These are phyloP conservation scores for Rhynchosporium secalis DNA, from an alignment of 2,329 filamentous ascomycete species.

Conservation along the genomic window DNA sequence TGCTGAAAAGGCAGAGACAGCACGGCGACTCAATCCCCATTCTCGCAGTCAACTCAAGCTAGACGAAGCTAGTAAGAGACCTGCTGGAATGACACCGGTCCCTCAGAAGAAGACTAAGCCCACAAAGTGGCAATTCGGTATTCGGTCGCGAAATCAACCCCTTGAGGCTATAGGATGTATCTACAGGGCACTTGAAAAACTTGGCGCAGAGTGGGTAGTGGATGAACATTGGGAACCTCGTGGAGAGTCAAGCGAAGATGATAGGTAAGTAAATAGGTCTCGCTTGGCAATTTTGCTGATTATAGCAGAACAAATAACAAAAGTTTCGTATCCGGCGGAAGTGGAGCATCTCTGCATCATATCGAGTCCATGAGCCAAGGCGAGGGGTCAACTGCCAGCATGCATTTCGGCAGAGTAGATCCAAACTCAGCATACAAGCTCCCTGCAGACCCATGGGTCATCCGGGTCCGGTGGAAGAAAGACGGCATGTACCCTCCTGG, in stretches of 20 bases:
- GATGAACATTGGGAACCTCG: slow-evolving; percentile 53
- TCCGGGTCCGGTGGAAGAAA: slow-evolving; percentile 85
- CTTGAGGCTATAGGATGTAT: slow-evolving; percentile 94
- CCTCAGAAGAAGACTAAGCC: slow-evolving; percentile 72
- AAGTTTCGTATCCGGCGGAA: slow-evolving; percentile 43
- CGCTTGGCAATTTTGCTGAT: slow-evolving; percentile 20
- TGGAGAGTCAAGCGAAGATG: slow-evolving; percentile 43
- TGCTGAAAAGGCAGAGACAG: slow-evolving; percentile 79
- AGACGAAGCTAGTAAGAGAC: slow-evolving; percentile 61
- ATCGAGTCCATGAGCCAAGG: slow-evolving; percentile 41
- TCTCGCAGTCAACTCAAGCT: slow-evolving; percentile 69
- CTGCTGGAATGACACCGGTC: slow-evolving; percentile 63
- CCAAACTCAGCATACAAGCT: slow-evolving; percentile 70
- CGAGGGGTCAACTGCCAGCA: slow-evolving; percentile 33
- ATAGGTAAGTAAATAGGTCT: slow-evolving; percentile 39
- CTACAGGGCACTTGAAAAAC: slow-evolving; percentile 84
- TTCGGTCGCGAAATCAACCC: slow-evolving; percentile 88
- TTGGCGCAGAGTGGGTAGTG: slow-evolving; percentile 84
- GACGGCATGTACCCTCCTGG: slow-evolving; percentile 66
- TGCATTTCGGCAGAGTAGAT: slow-evolving; percentile 45
- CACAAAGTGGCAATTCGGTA: slow-evolving; percentile 97
- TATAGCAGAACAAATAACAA: slow-evolving; percentile 41
- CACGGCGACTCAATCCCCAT: slow-evolving; percentile 81
- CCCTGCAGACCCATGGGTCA: slow-evolving; percentile 94
- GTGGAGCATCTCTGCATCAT: slow-evolving; percentile 42